Conservation (phyloP, 2,329 filamentous ascomycete genomes). For the Chaetomium sp. region DNA sequence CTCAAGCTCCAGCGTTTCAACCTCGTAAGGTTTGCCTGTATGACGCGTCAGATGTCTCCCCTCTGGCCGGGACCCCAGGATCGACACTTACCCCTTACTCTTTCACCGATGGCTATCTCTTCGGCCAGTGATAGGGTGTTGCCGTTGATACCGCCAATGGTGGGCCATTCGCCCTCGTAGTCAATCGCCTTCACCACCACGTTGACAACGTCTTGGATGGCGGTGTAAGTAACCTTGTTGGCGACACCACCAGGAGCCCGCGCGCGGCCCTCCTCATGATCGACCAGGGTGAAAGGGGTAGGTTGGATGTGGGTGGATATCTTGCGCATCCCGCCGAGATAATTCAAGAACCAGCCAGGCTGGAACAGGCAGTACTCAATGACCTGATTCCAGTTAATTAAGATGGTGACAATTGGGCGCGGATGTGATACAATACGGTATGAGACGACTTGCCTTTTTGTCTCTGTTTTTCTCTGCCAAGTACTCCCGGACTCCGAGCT, state of each 20-base stretch:
- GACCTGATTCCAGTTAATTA: constrained; percentile 42
- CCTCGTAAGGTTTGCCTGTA: constrained; percentile 34
- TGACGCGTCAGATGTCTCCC: not conserved
- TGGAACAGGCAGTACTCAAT: constrained; percentile 55
- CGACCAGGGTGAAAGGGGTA: constrained; percentile 37
- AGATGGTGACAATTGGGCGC: constrained; percentile 30
- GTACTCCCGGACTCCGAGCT: constrained; percentile 45
- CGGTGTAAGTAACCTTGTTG: constrained; percentile 38
- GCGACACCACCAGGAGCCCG: constrained; percentile 39
- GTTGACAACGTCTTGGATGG: constrained; percentile 42
- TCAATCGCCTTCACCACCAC: constrained; percentile 44
- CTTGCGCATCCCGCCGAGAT: constrained; percentile 48
- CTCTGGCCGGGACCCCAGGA: too few species aligned
- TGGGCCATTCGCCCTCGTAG: constrained; percentile 46
- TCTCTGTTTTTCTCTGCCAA: constrained; percentile 46
- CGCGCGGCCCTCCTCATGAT: constrained; percentile 42
- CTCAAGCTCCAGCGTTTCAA: constrained; percentile 39
- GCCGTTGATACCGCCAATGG: constrained; percentile 44
- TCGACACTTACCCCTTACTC: constrained; percentile 38
- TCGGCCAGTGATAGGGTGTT: constrained; percentile 37
- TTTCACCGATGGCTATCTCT: constrained; percentile 41
- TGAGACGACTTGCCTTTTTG: constrained; percentile 38
- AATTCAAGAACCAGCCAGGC: constrained; percentile 51
- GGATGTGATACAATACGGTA: too few species aligned
- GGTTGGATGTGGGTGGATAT: constrained; percentile 43